phyloP scores from a whole-genome alignment of 108 stramenopile genomes.

The Fragilaria crotonensis region DNA sequence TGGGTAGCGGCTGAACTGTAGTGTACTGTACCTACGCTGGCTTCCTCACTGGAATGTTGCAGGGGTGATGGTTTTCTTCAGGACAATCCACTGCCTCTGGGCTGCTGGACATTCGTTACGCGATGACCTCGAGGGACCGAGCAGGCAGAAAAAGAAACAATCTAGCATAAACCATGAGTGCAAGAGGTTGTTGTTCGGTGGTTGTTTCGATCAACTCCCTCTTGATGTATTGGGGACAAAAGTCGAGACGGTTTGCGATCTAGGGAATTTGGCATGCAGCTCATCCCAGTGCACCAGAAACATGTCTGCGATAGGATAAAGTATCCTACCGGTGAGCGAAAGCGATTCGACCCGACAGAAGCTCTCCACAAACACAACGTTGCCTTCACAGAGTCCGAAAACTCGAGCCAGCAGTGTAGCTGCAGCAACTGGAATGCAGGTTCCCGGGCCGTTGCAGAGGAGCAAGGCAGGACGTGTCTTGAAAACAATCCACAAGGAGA shows the following conservation, averaged over 20 bases:
- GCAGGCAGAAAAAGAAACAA: no score
- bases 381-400: conserved; percentile 26
- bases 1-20: no score
- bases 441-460: conserved; percentile 85
- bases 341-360: conserved; percentile 80
- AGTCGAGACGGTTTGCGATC: conserved; percentile 18
- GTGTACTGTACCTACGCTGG: no score
- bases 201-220: background rate
- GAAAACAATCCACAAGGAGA: conserved; percentile 26
- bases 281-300: conserved; percentile 85
- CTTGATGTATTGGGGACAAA: conserved; percentile 27
- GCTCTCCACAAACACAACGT: conserved; percentile 74
- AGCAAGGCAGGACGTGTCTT: conserved; percentile 55
- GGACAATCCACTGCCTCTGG: no score
- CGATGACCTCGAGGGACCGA: no score
- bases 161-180: no score
- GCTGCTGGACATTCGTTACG: no score
- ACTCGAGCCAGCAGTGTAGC: conserved; percentile 44
- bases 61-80: no score
- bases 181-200: background rate
- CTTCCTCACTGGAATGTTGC: no score
- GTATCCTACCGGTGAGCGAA: conserved; percentile 75
- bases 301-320: conserved; percentile 72
- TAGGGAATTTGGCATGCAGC: conserved; percentile 47
- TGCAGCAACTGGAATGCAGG: conserved; percentile 72